Conservation (phyloP, 345 rosid genomes). For the Ceriops decandra region DNA sequence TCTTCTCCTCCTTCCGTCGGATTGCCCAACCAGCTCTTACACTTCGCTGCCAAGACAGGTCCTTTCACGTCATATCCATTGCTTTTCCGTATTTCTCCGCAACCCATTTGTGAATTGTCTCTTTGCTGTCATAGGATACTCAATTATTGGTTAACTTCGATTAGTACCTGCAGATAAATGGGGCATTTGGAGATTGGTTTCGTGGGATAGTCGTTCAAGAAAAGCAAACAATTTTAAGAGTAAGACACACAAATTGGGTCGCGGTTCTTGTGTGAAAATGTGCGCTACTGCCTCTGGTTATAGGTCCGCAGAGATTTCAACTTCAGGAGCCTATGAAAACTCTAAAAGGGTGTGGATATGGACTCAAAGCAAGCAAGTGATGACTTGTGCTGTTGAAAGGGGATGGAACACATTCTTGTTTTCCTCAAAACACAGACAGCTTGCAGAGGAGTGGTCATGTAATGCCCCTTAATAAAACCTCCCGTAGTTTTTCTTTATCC, state of each 20-base stretch:
- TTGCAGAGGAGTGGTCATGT: slow-evolving; percentile 82
- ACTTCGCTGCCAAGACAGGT: slow-evolving; percentile 18
- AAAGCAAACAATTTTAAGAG: slow-evolving; percentile 2
- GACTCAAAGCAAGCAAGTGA: slow-evolving; percentile 67
- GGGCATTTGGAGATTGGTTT: slow-evolving; percentile 21
- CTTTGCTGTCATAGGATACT: not conserved
- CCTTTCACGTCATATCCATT: not conserved
- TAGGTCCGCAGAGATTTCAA: slow-evolving; percentile 12
- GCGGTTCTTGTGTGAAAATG: slow-evolving; percentile 20
- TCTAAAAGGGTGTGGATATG: slow-evolving; percentile 78
- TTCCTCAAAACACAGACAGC: slow-evolving; percentile 36
- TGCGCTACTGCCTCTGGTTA: slow-evolving; percentile 23
- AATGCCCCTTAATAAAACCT: slow-evolving; percentile 3
- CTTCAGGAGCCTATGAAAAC: slow-evolving; percentile 26
- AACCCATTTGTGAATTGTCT: not conserved
- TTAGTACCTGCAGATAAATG: slow-evolving; percentile 25
- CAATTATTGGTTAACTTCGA: not conserved
- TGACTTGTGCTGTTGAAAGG: slow-evolving; percentile 80
- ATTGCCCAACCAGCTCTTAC: slow-evolving; percentile 2
- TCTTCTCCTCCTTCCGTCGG: slow-evolving; percentile 9
- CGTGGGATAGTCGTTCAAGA: slow-evolving; percentile 12
- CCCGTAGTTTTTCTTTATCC: not conserved
- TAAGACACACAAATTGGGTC: not conserved
- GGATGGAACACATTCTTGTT: slow-evolving; percentile 90
- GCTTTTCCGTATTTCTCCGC: not conserved